Evolutionary conservation across 371 early-diverging fungal genomes (phyloP).

Genomic region (Mortierella sp.): DNA sequence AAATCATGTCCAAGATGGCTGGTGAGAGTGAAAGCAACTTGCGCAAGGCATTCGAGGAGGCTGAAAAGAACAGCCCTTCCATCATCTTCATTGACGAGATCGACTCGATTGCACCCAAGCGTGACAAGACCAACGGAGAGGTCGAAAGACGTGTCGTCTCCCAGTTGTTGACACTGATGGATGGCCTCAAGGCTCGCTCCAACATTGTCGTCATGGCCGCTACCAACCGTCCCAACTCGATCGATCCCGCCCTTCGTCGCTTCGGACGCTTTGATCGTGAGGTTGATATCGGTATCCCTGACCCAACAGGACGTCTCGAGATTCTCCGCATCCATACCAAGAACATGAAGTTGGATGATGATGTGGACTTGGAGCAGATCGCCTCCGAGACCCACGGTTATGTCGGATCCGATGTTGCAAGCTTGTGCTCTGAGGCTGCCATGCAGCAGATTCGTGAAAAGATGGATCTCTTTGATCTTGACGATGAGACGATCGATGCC

Average conservation of each 20-base stretch:
- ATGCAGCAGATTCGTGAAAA: conserved; percentile 99
- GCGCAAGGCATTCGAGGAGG: conserved; percentile 99
- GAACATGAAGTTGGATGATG: conserved; percentile 98
- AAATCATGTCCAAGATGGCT: conserved; percentile 99
- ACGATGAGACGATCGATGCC: conserved; percentile 99
- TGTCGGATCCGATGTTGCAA: conserved; percentile 99
- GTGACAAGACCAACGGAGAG: conserved; percentile 99
- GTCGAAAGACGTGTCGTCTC: conserved; percentile 99
- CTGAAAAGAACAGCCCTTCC: conserved; percentile 98
- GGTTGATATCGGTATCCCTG: conserved; percentile 99
- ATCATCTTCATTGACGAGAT: conserved; percentile 99
- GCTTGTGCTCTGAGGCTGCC: conserved; percentile 99
- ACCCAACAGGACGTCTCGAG: conserved; percentile 98
- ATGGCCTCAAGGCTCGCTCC: conserved; percentile 98
- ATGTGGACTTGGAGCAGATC: conserved; percentile 98
- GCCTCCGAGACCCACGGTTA: conserved; percentile 99
- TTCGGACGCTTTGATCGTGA: conserved; percentile 99
- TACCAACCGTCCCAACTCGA: conserved; percentile 99
- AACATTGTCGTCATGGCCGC: conserved; percentile 99
- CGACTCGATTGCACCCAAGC: conserved; percentile 99
- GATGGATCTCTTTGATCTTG: conserved; percentile 98
- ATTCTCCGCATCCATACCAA: conserved; percentile 99
- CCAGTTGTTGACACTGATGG: conserved; percentile 99
- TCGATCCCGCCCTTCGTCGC: conserved; percentile 99
- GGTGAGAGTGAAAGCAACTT: conserved; percentile 99